Conservation (phyloP, 148 eudicot species). For the Chenopodium berlandieri region DNA sequence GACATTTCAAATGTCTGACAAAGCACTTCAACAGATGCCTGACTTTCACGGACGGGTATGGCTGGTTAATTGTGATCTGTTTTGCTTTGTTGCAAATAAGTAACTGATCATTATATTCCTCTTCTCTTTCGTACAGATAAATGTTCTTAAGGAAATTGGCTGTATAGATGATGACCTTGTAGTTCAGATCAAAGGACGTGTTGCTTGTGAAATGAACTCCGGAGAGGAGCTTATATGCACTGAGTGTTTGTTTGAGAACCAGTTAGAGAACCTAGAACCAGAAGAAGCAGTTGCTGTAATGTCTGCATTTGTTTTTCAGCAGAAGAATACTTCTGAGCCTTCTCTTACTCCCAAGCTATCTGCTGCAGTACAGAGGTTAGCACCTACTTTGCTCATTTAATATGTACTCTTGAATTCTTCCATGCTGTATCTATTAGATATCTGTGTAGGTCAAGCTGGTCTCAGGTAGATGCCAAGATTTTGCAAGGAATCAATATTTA, state of each 20-base stretch:
- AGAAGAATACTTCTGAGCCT: conserved; percentile 84
- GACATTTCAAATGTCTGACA: conserved; percentile 91
- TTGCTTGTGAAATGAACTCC: conserved; percentile 99
- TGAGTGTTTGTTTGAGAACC: conserved; percentile 97
- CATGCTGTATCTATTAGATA: neutral
- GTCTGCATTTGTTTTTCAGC: conserved; percentile 99
- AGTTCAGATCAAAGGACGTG: conserved; percentile 97
- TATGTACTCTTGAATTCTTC: conserved; percentile 9
- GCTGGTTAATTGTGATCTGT: neutral
- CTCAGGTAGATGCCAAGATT: neutral
- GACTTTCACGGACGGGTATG: conserved; percentile 98
- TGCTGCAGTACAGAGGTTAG: conserved; percentile 66
- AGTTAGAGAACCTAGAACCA: conserved; percentile 88
- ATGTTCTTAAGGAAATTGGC: conserved; percentile 81
- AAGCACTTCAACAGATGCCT: conserved; percentile 99
- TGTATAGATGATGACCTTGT: conserved; percentile 94
- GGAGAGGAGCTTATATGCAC: conserved; percentile 98
- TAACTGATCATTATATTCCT: neutral
- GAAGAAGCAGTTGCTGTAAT: conserved; percentile 97
- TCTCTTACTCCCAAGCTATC: conserved; percentile 83
- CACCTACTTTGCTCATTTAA: conserved; percentile 13
- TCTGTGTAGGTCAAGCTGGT: neutral
- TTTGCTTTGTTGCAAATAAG: conserved; percentile 8
- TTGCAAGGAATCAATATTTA: too few relatives aligned
- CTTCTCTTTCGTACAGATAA: conserved; percentile 55